Evolutionary conservation across 2,329 filamentous ascomycete genomes (phyloP).

Genomic region (Arthrobotrys entomopaga): DNA sequence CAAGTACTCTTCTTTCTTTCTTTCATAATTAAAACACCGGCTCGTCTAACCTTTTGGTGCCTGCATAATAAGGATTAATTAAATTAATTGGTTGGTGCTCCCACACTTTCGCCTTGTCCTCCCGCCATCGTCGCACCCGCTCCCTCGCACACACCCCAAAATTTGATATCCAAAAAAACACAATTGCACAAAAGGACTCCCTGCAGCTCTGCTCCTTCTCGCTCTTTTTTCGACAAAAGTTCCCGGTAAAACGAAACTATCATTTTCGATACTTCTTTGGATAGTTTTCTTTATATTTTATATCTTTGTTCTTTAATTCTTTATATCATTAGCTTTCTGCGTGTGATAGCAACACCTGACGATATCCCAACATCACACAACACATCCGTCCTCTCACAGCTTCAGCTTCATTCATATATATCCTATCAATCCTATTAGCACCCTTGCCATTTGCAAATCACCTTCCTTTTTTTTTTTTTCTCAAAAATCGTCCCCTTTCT

Average conservation of each 20-base stretch:
- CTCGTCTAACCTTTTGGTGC: slow-evolving; percentile 25
- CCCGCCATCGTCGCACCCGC: neutral
- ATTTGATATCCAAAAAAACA: slow-evolving; percentile 2
- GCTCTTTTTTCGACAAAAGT: slow-evolving; percentile 2
- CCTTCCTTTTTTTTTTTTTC: slow-evolving; percentile 12
- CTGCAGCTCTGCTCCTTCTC: no score
- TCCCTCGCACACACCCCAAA: neutral
- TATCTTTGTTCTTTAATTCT: neutral
- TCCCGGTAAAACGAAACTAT: slow-evolving; percentile 35
- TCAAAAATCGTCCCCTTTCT: no score
- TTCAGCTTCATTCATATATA: slow-evolving; percentile 21
- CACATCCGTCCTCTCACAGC: slow-evolving; percentile 8
- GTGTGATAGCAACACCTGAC: slow-evolving; percentile 54
- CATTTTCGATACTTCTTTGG: neutral
- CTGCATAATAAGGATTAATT: slow-evolving; percentile 34
- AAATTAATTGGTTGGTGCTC: slow-evolving; percentile 39
- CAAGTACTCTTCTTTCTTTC: neutral
- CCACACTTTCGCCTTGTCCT: slow-evolving; percentile 37
- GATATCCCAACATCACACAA: slow-evolving; percentile 42
- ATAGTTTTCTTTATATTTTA: neutral
- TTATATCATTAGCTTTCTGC: slow-evolving; percentile 41
- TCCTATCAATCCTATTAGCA: slow-evolving; percentile 8
- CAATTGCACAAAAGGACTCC: no score
- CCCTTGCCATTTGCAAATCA: neutral
- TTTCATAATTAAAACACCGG: neutral